These are phyloP conservation scores for Colletotrichum sp. DNA, from an alignment of 2,329 filamentous ascomycete species.

Conservation along the genomic window DNA sequence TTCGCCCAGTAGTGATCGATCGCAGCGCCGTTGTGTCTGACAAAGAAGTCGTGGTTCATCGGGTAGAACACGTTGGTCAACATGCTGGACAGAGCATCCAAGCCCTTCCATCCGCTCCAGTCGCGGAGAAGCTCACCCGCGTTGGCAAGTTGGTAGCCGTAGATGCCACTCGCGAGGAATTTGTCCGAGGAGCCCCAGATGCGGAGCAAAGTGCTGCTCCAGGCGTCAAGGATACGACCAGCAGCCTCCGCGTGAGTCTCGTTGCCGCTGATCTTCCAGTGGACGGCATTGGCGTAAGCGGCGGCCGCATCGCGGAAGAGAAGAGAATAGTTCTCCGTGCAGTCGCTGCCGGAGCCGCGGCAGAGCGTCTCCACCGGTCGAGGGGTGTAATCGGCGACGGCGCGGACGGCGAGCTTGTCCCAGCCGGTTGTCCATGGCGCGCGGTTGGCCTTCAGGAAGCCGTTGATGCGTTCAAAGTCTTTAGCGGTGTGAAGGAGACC, in stretches of 20 bases:
- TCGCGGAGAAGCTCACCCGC: constrained; percentile 45
- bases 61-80: constrained; percentile 40
- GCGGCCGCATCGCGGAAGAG: constrained; percentile 45
- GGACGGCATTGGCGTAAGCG: constrained; percentile 42
- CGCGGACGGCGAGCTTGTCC: constrained; percentile 34
- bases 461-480: constrained; percentile 44
- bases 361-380: constrained; percentile 34
- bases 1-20: constrained; percentile 44
- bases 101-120: constrained; percentile 34
- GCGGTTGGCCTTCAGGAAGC: constrained; percentile 33
- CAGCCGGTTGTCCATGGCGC: constrained; percentile 36
- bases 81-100: constrained; percentile 32
- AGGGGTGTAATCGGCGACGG: constrained; percentile 32
- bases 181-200: constrained; percentile 40
- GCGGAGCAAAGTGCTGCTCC: constrained; percentile 35
- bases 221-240: constrained; percentile 39
- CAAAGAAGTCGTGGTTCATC: constrained; percentile 41
- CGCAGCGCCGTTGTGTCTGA: constrained; percentile 37
- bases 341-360: constrained; percentile 27
- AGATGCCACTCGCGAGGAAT: constrained; percentile 44
- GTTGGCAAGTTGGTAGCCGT: constrained; percentile 52
- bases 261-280: constrained; percentile 43
- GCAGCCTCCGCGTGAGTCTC: constrained; percentile 40
- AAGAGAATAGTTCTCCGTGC: constrained; percentile 36
- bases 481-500: constrained; percentile 35